A percentile compares a stretch with the other conserved stretches of the same genome.
Evolutionary conservation across 116 monocot species (phyloP).

Genomic region (Iris pallida): DNA sequence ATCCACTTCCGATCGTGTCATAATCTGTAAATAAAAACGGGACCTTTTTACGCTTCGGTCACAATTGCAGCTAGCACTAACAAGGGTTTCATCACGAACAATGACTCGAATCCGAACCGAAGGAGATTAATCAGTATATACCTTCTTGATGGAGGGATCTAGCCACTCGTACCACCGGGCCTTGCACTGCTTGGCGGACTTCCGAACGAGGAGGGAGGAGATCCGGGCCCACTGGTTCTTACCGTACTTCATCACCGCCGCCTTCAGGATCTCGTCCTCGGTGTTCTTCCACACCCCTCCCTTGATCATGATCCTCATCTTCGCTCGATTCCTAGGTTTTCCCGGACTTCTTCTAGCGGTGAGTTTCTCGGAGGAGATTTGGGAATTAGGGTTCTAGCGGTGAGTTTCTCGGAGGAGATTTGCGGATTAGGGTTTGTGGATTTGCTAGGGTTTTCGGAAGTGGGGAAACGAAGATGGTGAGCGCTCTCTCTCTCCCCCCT

Average conservation of each 20-base stretch:
- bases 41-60: no score
- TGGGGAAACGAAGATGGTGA: no score
- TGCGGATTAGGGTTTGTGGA: no score
- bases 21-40: no score
- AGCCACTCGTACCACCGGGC: slow-evolving; percentile 99
- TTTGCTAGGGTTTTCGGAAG: no score
- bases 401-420: no score
- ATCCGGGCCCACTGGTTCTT: slow-evolving; percentile 99
- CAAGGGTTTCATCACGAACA: not conserved
- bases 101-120: not conserved
- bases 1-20: no score
- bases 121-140: not conserved
- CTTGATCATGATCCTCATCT: slow-evolving; percentile 99
- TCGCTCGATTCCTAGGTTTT: not conserved
- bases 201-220: slow-evolving; percentile 82
- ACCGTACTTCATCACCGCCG: slow-evolving; percentile 98
- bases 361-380: no score
- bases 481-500: no score
- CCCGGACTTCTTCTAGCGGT: no score
- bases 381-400: no score
- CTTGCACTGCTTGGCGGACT: slow-evolving; percentile 98
- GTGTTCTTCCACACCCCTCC: slow-evolving; percentile 99
- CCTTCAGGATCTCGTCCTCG: slow-evolving; percentile 98
- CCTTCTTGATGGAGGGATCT: slow-evolving; percentile 98
- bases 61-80: no score